Conservation (phyloP, 1,284 basidiomycete genomes). For the Naganishia albida region DNA sequence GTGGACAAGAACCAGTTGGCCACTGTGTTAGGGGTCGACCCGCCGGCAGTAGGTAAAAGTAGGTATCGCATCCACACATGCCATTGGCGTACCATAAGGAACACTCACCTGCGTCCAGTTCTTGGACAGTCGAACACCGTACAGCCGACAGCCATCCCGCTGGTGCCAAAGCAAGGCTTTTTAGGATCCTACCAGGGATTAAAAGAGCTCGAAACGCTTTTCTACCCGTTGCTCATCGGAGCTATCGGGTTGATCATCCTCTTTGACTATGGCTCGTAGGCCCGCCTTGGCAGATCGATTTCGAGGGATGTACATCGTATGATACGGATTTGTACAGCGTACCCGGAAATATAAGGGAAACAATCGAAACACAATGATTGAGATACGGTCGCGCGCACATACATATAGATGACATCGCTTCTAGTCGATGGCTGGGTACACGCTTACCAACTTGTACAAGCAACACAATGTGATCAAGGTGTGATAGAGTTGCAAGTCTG, state of each 20-base stretch:
- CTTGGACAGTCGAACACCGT: conserved; percentile 20
- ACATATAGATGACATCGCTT: too few species aligned
- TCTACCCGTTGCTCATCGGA: conserved; percentile 48
- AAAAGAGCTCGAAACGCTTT: conserved; percentile 46
- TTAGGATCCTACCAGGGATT: conserved; percentile 36
- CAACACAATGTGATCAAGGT: too few species aligned
- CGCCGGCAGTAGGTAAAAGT: conserved; percentile 9
- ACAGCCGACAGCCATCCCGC: conserved; percentile 19
- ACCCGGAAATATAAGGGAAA: too few species aligned
- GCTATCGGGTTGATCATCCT: conserved; percentile 49
- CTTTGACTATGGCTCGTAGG: conserved; percentile 47
- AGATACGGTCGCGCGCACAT: too few species aligned
- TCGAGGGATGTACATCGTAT: too few species aligned
- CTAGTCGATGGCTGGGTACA: too few species aligned
- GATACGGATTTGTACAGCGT: too few species aligned
- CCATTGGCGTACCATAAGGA: neutral
- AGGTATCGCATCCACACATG: neutral
- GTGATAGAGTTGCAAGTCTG: too few species aligned
- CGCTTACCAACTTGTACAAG: too few species aligned
- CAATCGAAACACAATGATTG: too few species aligned
- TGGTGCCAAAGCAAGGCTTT: conserved; percentile 29
- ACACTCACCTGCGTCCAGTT: conserved; percentile 1
- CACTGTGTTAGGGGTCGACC: conserved; percentile 28
- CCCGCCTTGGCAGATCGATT: too few species aligned
- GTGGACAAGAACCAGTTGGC: conserved; percentile 35